Evolutionary conservation across 805 yeast species (phyloP).

Genomic region (Saturnispora serradocipensis): DNA sequence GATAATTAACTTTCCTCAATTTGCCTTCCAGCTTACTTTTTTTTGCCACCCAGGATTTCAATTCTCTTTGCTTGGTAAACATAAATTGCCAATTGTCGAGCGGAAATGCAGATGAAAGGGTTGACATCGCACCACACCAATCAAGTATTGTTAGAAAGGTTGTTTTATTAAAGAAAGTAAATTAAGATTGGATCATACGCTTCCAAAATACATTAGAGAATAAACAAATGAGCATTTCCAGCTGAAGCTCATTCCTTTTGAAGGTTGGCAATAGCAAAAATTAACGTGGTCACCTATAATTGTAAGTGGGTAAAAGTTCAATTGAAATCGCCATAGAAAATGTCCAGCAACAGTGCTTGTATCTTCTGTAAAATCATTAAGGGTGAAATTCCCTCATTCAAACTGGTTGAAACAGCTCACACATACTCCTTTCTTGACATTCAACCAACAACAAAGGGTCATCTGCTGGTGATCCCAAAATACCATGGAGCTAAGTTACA

Average conservation of each 20-base stretch:
- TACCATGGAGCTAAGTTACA: conserved; percentile 90
- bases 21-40: neutral
- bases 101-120: too few relatives aligned
- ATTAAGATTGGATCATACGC: neutral
- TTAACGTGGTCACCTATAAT: neutral
- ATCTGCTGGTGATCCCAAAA: conserved; percentile 84
- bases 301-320: neutral
- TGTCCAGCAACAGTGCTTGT: conserved; percentile 48
- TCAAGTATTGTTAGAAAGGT: too few relatives aligned
- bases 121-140: too few relatives aligned
- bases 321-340: conserved; percentile 13
- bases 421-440: conserved; percentile 84
- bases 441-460: conserved; percentile 87
- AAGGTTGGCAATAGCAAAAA: neutral
- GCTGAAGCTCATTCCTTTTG: neutral
- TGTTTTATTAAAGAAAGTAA: too few relatives aligned
- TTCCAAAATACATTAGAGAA: neutral
- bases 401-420: conserved; percentile 75
- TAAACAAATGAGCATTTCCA: neutral
- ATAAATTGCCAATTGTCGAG: neutral
- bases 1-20: conserved; percentile 1
- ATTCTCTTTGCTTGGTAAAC: neutral
- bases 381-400: conserved; percentile 92
- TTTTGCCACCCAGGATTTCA: neutral
- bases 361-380: conserved; percentile 91